Base-by-base conservation (phyloP, 2,329 filamentous ascomycete genomes). In the Fonsecaea multimorphosa region DNA sequence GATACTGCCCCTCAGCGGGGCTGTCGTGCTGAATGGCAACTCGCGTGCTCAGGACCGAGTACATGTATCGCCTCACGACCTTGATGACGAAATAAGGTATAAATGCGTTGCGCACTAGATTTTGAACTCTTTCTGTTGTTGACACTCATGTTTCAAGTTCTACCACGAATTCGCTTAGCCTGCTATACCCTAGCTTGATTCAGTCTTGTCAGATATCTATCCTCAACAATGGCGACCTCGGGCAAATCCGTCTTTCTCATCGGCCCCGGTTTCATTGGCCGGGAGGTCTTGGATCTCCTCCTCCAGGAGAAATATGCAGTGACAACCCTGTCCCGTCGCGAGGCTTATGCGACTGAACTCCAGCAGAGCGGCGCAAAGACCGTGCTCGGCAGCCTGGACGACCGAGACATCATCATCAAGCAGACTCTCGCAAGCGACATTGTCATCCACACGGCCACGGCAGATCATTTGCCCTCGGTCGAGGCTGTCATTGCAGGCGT, bases 371-470 rank as follows among this genome's bases (percentile, higher is more conserved):
- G 79, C 2, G 76, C 75, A 8, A 73, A 76, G n/a, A 68, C 75
- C 9, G 75, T 83, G 12, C 67, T 77, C 40, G 81, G 80, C n/a
- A 76, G 77, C 44, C 70, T 83, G 4, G 73, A 80, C 55, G 79
- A 83, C 66, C 75, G 74, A 14, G 70, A 74, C 1, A 67, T 79
- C 16, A 81, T 83, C 70, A 73, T 74, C 5, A 72, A 79, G 38
- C 74, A 80, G 19, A 72, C 76, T 1, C 56, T 73, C 1, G 65
- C 76, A 24, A 75, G 76, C 66, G 82, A 84, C 58, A 78, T 83
- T 8, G 73, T 80, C 40, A 74, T 85, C 61, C 82, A 84, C 72
- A 83, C 79, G 7, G 83, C 83, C 12, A 82, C 81, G 3, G 81
- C 82, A 3, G 82, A 84, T 72, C 77, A 84, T 64, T 72, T 81